A percentile compares a stretch with the other conserved stretches of the same genome.
These are phyloP conservation scores for Komagataella populi DNA, from an alignment of 805 yeast genomes.

Conservation along the genomic window DNA sequence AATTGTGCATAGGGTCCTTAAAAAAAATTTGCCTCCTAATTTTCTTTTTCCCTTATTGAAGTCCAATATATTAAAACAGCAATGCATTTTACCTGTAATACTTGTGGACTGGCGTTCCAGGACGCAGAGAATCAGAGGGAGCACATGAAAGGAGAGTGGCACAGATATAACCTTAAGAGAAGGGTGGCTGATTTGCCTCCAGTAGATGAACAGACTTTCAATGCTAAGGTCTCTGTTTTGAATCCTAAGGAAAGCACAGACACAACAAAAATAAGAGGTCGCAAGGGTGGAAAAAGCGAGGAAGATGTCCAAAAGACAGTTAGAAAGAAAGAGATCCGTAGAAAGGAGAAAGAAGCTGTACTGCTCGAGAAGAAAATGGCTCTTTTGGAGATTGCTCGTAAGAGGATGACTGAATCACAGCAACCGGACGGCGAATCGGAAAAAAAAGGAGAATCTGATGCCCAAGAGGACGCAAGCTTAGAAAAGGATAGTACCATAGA, in stretches of 20 bases:
- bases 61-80: not conserved
- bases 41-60: not conserved
- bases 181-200: slow-evolving; percentile 78
- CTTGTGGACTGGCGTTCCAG: slow-evolving; percentile 73
- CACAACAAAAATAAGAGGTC: slow-evolving; percentile 10
- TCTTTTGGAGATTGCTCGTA: slow-evolving; percentile 31
- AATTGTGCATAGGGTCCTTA: not conserved
- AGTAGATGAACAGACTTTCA: slow-evolving; percentile 22
- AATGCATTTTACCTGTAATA: slow-evolving; percentile 56
- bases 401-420: slow-evolving; percentile 19
- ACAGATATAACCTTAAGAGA: slow-evolving; percentile 87
- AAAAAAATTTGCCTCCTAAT: not conserved
- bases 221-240: slow-evolving; percentile 12
- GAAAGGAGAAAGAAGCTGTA: slow-evolving; percentile 31
- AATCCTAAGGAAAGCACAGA: slow-evolving; percentile 13
- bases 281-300: slow-evolving; percentile 10
- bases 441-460: slow-evolving; percentile 2
- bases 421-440: not conserved
- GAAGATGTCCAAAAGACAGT: slow-evolving; percentile 12
- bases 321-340: slow-evolving; percentile 37
- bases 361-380: slow-evolving; percentile 32
- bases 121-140: slow-evolving; percentile 75
- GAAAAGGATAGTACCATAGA: slow-evolving; percentile 8
- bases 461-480: slow-evolving; percentile 10
- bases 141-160: slow-evolving; percentile 99